Evolutionary conservation across 2,329 filamentous ascomycete genomes (phyloP), one percentile per base, ranked within the genome.

Genomic region (Ambrosiella beaveri): DNA sequence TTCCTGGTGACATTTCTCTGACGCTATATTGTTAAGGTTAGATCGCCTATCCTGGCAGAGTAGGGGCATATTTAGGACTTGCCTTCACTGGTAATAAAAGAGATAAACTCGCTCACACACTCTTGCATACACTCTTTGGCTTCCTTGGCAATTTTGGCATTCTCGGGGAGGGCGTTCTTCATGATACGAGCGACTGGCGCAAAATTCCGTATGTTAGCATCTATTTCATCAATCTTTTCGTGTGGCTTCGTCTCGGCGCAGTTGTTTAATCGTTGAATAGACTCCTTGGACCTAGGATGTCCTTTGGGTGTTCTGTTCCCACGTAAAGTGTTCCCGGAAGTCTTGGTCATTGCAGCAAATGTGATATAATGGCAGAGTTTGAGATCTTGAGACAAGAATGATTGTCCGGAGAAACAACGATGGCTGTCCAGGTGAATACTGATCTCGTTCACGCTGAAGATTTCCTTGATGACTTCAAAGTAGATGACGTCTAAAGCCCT

Each of bases 41-140:
- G 39, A 27, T 7, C 7, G 9, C 12, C 36, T 36, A 27, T 19
- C 27, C 2, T 51, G 15, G 8, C 9, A 11, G 47, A 50, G 9
- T 38, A 39, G 7, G 9, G 11, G 44, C 13, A 37, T 39, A 17
- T 36, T 7, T 40, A 40, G 13, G 55, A 74, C 85, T 68, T 71
- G 95, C 93, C 93, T 79, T 98, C 93, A 71, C 91, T 97, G 40
- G 93, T 98, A 69, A 98, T 97, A 77, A 98, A 98, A 6, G 88
- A 95, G 75, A 98, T 98, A 72, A 98, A 98, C 74, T 98, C 93
- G 82, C 90, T 96, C 60, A 98, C 93, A 68, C 93, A 98, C 72
- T 98, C 93, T 71, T 98, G 93, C 93, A 98, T 97, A 73, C 93
- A 98, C 70, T 98, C 93, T 71, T 98, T 98, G 58, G 93, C 93